A percentile compares a stretch with the other conserved stretches of the same genome.
These are phyloP conservation scores for Coelastrella sp. DNA, from an alignment of 139 green algal genomes.

Conservation along the genomic window DNA sequence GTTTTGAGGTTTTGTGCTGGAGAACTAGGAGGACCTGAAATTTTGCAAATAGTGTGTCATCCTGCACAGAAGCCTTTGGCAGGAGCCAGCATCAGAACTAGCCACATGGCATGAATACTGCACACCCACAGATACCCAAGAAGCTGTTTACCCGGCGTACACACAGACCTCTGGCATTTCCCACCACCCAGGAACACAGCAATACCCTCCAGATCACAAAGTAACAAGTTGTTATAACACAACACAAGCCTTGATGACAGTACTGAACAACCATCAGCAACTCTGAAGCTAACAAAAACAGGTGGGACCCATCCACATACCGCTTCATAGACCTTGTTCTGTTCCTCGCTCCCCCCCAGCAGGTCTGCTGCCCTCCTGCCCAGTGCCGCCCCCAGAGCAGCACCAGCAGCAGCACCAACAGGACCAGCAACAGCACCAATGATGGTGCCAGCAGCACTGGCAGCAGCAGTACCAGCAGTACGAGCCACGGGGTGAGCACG, in stretches of 20 bases:
- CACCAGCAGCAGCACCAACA: no score
- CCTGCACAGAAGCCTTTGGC: no score
- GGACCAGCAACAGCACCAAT: background rate
- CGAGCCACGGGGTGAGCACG: background rate
- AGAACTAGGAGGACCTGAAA: no score
- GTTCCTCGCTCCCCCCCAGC: background rate
- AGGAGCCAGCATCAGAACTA: no score
- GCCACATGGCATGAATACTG: no score
- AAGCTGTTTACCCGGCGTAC: no score
- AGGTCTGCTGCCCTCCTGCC: background rate
- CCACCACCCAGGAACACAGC: no score
- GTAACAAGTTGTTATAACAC: background rate
- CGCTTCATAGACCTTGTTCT: constrained; percentile 24
- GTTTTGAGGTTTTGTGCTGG: background rate
- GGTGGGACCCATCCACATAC: background rate
- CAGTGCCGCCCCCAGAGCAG: no score
- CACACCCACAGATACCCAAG: no score
- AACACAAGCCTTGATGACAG: background rate
- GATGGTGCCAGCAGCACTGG: constrained; percentile 22
- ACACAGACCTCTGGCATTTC: no score
- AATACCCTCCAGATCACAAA: no score
- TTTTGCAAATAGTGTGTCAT: no score
- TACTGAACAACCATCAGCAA: background rate
- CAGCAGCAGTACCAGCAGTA: constrained; percentile 12
- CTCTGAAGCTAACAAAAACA: background rate